phyloP scores from a whole-genome alignment of 2,329 filamentous ascomycete genomes.

The Pleoardoris graminearum region DNA sequence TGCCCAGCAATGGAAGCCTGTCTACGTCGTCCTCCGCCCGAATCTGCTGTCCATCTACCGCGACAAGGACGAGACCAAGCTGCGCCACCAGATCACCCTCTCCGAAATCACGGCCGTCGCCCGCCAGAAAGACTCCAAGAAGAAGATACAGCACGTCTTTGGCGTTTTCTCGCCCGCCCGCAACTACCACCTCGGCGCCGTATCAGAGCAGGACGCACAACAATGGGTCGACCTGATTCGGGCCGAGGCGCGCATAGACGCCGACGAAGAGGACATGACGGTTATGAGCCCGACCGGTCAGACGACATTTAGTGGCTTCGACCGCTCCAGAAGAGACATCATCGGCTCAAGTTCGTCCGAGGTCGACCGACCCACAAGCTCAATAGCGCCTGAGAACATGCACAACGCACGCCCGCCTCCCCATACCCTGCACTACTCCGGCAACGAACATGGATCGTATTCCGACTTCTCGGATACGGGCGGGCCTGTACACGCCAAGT shows the following conservation, averaged over 20 bases:
- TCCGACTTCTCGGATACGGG: conserved; percentile 84
- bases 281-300: conserved; percentile 66
- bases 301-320: conserved; percentile 50
- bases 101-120: conserved; percentile 91
- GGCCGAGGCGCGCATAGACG: conserved; percentile 77
- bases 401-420: conserved; percentile 59
- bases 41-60: conserved; percentile 93
- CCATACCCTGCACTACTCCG: conserved; percentile 65
- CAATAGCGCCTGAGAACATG: conserved; percentile 33
- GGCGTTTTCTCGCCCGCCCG: conserved; percentile 87
- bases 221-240: conserved; percentile 87
- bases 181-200: conserved; percentile 88
- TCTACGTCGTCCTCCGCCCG: conserved; percentile 86
- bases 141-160: conserved; percentile 84
- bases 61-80: conserved; percentile 83
- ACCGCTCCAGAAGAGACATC: conserved; percentile 31
- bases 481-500: conserved; percentile 43
- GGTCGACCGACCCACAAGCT: conserved; percentile 41
- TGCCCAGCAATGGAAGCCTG: conserved; percentile 82
- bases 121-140: conserved; percentile 84
- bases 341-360: conserved; percentile 53
- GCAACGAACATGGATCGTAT: conserved; percentile 71
- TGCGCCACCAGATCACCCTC: conserved; percentile 84
- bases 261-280: conserved; percentile 84
- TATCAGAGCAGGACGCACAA: conserved; percentile 72